Conservation (phyloP, 495 filamentous ascomycete genomes). For the Penicillium alfredii region DNA sequence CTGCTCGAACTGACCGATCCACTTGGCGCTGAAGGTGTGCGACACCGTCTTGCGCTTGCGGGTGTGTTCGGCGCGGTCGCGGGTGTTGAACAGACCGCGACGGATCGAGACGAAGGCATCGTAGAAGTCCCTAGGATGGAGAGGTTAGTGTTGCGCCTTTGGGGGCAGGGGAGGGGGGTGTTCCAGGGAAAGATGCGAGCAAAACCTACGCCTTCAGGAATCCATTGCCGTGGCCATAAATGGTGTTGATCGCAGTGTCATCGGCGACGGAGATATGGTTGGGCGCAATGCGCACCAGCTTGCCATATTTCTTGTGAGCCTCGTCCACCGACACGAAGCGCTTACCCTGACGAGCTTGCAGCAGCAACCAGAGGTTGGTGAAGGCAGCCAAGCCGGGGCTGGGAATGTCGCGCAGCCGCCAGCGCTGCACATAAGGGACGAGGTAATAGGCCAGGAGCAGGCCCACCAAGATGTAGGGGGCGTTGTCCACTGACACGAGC, state of each 20-base stretch:
- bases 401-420: slow-evolving; percentile 59
- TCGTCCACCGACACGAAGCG: slow-evolving; percentile 64
- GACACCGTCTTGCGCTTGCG: slow-evolving; percentile 87
- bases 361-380: slow-evolving; percentile 73
- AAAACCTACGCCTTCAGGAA: slow-evolving; percentile 63
- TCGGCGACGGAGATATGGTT: slow-evolving; percentile 57
- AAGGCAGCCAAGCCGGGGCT: slow-evolving; percentile 61
- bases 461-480: slow-evolving; percentile 54
- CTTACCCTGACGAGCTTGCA: slow-evolving; percentile 58
- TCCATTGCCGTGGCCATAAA: slow-evolving; percentile 66
- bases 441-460: slow-evolving; percentile 57
- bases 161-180: too few relatives aligned
- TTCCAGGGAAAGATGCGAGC: not conserved
- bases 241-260: slow-evolving; percentile 46
- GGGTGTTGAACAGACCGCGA: slow-evolving; percentile 85
- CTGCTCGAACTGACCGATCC: slow-evolving; percentile 78
- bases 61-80: slow-evolving; percentile 74
- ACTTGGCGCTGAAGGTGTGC: slow-evolving; percentile 82
- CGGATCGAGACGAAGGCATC: slow-evolving; percentile 87
- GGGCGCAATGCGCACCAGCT: slow-evolving; percentile 54
- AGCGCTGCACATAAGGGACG: slow-evolving; percentile 63
- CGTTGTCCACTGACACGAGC: slow-evolving; percentile 45
- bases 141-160: slow-evolving; percentile 5
- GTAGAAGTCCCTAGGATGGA: slow-evolving; percentile 63
- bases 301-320: slow-evolving; percentile 65